These are phyloP conservation scores for Lactarius evosmus DNA, from an alignment of 768 basidiomycete species.

Conservation along the genomic window DNA sequence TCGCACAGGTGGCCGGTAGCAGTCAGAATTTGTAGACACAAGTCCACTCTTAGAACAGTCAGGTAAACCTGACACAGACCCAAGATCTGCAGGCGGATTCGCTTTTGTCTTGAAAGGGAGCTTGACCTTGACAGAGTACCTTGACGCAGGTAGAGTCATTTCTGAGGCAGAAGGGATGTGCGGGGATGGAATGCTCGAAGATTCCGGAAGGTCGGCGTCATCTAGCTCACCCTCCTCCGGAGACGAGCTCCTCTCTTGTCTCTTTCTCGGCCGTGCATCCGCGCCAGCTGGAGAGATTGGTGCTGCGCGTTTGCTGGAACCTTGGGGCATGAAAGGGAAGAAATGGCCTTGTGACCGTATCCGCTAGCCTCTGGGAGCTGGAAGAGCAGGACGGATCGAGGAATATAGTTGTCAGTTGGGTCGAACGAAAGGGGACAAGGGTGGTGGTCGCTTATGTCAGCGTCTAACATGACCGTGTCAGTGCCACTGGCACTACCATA, in stretches of 20 bases:
- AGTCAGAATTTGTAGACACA: not conserved
- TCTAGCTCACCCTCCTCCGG: slow-evolving; percentile 85
- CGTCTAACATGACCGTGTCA: not conserved
- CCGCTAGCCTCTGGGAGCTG: not conserved
- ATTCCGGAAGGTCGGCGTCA: slow-evolving; percentile 42
- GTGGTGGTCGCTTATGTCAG: slow-evolving; percentile 17
- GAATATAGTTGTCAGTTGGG: not conserved
- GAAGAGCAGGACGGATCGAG: not conserved
- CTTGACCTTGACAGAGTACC: slow-evolving; percentile 48
- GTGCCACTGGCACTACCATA: not conserved
- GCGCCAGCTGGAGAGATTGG: slow-evolving; percentile 45
- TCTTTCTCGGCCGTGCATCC: slow-evolving; percentile 50
- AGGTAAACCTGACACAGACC: not conserved
- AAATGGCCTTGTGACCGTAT: slow-evolving; percentile 2
- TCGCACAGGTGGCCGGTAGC: slow-evolving; percentile 1
- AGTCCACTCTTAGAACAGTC: slow-evolving; percentile 2
- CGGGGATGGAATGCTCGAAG: slow-evolving; percentile 26
- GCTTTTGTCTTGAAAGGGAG: slow-evolving; percentile 70
- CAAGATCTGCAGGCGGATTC: slow-evolving; percentile 9
- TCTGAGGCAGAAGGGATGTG: slow-evolving; percentile 31
- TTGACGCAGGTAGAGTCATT: slow-evolving; percentile 34
- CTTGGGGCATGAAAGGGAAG: slow-evolving; percentile 13
- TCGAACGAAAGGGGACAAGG: not conserved
- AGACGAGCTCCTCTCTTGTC: slow-evolving; percentile 49
- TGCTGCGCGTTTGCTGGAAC: slow-evolving; percentile 52